These are phyloP conservation scores for Aspergillus bridgeri DNA, from an alignment of 495 filamentous ascomycete species.

Conservation along the genomic window DNA sequence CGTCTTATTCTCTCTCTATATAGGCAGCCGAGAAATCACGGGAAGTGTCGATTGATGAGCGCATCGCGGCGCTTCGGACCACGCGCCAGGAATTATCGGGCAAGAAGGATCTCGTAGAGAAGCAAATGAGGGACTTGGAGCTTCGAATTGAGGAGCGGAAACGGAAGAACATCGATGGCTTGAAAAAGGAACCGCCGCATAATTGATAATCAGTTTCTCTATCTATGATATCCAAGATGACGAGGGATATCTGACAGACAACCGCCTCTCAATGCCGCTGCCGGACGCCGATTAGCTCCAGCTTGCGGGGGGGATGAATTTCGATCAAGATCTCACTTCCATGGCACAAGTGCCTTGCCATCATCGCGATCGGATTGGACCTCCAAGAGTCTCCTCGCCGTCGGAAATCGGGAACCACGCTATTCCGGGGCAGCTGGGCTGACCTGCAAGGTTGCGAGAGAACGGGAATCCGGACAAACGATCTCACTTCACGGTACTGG, in stretches of 20 bases:
- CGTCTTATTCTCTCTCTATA: background rate
- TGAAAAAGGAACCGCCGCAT: slow-evolving; percentile 19
- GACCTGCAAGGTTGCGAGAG: background rate
- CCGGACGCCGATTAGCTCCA: background rate
- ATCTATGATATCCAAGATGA: background rate
- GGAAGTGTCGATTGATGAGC: slow-evolving; percentile 52
- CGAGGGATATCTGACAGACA: background rate
- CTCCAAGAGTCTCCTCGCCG: background rate
- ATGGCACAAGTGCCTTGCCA: background rate
- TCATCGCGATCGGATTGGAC: background rate
- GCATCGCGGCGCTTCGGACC: slow-evolving; percentile 47
- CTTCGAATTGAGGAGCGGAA: slow-evolving; percentile 39
- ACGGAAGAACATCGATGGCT: slow-evolving; percentile 22
- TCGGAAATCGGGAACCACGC: background rate
- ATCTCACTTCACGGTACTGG: background rate
- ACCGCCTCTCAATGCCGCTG: background rate
- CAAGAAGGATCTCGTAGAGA: slow-evolving; percentile 52
- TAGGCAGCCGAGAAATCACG: slow-evolving; percentile 40
- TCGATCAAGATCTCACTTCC: background rate
- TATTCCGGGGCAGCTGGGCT: background rate
- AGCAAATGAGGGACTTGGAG: slow-evolving; percentile 54
- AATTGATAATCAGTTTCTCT: slow-evolving; percentile 10
- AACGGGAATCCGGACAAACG: background rate
- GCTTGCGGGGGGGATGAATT: background rate
- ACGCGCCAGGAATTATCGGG: slow-evolving; percentile 44